Base-by-base conservation (phyloP, 208 protist species). In the Leishmania martiniquensis region DNA sequence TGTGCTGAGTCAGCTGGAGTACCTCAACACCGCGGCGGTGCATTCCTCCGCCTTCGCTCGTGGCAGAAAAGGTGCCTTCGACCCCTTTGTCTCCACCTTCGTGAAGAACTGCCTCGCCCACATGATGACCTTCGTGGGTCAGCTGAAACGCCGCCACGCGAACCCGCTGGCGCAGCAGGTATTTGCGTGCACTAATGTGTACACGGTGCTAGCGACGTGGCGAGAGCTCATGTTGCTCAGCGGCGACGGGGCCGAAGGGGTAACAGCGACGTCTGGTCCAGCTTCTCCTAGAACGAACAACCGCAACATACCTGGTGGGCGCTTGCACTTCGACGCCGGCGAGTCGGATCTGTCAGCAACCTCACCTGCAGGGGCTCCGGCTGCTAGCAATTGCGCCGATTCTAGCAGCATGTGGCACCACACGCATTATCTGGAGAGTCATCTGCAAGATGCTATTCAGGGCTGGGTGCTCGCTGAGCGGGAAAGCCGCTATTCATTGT, bases 171-270 rank as follows among this genome's bases (percentile, higher is more conserved):
- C 89, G 9, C 86, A 90, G 69, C 82, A 83, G 75, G 77, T 95
- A 10, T 95, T 95, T 78, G 69, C 78, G 47, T 81, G 85, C 68
- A 84, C 86, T 25, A 95, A 93, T 69, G 63, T 90, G 29, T 91
- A 86, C 84, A 87, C 85, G n/a, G 80, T 87, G 39, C 57, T 90
- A 37, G 84, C 76, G 44, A 81, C 65, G 55, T 93, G 89, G 89
- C 75, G 76, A 34, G 78, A 80, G 49, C 37, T 91, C 52, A 82
- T 68, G 74, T 10, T 49, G 52, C 55, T 57, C 15, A 55, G 63
- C 55, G 25, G 75, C 51, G 42, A 60, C 34, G 17, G 44, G 44
- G 37, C 0, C 17, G n/a, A 13, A 44, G 54, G 22, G 17, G 10
- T 47, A 13, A 47, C 29, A 47, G 52, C n/a, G 49, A 49, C 37